Conservation (phyloP, 2,329 filamentous ascomycete species). For the Thelonectria olida region DNA sequence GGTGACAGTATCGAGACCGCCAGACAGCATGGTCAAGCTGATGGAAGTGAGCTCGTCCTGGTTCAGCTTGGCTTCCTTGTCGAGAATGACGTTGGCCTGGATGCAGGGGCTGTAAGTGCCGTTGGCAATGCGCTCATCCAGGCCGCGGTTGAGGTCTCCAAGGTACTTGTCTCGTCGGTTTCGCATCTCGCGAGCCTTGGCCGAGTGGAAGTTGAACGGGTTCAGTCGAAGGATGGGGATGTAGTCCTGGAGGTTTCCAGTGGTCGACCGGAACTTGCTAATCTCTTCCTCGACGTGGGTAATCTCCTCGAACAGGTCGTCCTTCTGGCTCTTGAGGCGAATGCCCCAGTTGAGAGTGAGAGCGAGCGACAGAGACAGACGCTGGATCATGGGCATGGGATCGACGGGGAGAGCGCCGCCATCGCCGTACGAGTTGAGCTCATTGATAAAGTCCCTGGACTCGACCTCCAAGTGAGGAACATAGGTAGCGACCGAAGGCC, state of each 20-base stretch:
- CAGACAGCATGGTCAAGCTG: conserved; percentile 74
- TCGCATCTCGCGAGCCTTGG: conserved; percentile 68
- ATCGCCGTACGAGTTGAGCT: conserved; percentile 66
- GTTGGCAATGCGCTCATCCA: conserved; percentile 69
- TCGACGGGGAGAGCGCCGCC: conserved; percentile 64
- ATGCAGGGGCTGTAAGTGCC: conserved; percentile 72
- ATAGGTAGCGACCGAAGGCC: conserved; percentile 70
- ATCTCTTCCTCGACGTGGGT: conserved; percentile 70
- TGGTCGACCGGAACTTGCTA: conserved; percentile 67
- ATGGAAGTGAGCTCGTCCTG: conserved; percentile 71
- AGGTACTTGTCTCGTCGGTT: conserved; percentile 69
- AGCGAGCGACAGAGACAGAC: conserved; percentile 68
- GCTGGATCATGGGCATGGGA: conserved; percentile 75
- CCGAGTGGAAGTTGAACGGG: conserved; percentile 67
- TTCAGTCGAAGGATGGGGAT: conserved; percentile 68
- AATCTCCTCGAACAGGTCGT: conserved; percentile 69
- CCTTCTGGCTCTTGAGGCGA: conserved; percentile 65
- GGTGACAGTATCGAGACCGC: conserved; percentile 73
- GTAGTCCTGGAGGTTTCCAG: conserved; percentile 69
- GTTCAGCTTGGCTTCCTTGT: conserved; percentile 70
- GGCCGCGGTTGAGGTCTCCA: conserved; percentile 62
- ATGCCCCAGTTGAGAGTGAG: conserved; percentile 74
- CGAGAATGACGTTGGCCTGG: conserved; percentile 72
- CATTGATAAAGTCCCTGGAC: conserved; percentile 69
- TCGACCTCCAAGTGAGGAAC: conserved; percentile 70